Conservation (phyloP, 768 basidiomycete species). For the Tricholoma matsutake region DNA sequence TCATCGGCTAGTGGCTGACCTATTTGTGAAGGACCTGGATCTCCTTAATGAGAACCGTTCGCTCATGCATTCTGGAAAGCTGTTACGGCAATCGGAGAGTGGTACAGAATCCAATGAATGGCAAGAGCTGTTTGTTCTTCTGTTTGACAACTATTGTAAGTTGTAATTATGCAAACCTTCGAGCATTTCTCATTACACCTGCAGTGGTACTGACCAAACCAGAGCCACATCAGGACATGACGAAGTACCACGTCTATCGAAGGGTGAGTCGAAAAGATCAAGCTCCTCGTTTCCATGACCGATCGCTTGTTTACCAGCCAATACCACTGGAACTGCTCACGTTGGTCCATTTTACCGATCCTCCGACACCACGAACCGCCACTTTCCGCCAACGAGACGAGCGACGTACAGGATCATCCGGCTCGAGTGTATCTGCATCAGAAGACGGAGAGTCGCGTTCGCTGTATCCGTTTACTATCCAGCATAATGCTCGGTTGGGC, state of each 20-base stretch:
- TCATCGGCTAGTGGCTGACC: too few species aligned
- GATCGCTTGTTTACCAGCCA: conserved; percentile 48
- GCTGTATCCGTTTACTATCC: conserved; percentile 84
- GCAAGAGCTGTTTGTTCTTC: conserved; percentile 81
- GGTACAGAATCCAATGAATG: conserved; percentile 76
- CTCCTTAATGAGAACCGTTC: conserved; percentile 81
- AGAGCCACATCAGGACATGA: conserved; percentile 64
- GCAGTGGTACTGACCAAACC: conserved; percentile 86
- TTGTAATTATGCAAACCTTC: conserved; percentile 5
- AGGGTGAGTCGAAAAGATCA: conserved; percentile 48
- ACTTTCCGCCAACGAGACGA: conserved; percentile 50
- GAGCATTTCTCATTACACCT: conserved; percentile 7
- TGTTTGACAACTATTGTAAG: conserved; percentile 95
- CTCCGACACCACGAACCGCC: conserved; percentile 63
- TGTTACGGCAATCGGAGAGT: conserved; percentile 80
- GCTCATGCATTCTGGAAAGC: conserved; percentile 77
- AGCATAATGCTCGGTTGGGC: conserved; percentile 84
- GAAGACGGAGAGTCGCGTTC: conserved; percentile 60
- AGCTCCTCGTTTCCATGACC: neutral
- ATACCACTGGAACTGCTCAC: conserved; percentile 89
- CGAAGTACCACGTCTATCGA: conserved; percentile 75
- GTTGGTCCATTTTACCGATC: conserved; percentile 77
- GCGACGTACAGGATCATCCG: conserved; percentile 12
- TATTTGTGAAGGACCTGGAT: conserved; percentile 70
- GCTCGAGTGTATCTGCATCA: conserved; percentile 27